These are phyloP conservation scores for Plasmodium gonderi DNA, from an alignment of 169 alveolate genomes.

Conservation along the genomic window DNA sequence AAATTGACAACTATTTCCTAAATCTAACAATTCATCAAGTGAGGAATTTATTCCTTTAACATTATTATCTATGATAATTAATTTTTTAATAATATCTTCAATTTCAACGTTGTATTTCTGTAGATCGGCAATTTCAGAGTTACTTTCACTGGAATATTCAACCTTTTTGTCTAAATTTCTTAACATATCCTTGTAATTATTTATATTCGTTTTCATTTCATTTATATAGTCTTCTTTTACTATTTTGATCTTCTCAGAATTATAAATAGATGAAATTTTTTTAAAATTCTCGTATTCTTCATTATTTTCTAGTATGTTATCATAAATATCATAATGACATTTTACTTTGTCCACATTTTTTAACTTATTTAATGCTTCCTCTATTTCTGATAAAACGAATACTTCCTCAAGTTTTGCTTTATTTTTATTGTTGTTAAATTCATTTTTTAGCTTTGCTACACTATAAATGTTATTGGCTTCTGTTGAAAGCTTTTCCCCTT, in stretches of 20 bases:
- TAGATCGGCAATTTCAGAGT: background rate
- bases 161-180: background rate
- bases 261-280: background rate
- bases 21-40: background rate
- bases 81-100: background rate
- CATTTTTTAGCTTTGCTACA: background rate
- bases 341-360: background rate
- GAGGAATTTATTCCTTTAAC: background rate
- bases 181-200: background rate
- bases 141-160: background rate
- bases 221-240: background rate
- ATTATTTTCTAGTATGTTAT: background rate
- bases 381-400: background rate
- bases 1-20: conserved; percentile 11
- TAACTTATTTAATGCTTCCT: conserved; percentile 9
- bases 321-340: conserved; percentile 6
- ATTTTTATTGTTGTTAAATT: background rate
- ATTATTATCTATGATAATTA: background rate
- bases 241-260: background rate
- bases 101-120: background rate
- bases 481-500: background rate
- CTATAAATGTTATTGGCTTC: background rate
- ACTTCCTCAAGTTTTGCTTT: background rate
- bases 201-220: background rate
- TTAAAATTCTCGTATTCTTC: background rate